A percentile compares a stretch with the other conserved stretches of the same genome.
Conservation (phyloP, 495 filamentous ascomycete species). For the Hyaloscypha hepaticicola region DNA sequence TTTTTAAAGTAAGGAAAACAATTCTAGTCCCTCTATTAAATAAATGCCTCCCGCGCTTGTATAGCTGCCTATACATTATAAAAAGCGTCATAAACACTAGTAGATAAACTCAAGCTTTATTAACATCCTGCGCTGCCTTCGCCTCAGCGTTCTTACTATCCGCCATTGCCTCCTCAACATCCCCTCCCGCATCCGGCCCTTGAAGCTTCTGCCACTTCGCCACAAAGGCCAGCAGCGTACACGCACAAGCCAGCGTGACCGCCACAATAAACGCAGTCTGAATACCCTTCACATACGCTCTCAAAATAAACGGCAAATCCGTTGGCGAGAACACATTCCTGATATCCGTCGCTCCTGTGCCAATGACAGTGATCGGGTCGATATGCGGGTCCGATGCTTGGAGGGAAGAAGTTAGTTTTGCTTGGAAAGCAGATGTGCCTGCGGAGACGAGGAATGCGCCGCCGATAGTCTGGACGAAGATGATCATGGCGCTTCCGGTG, state of each 20-base stretch:
- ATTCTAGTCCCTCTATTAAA: too few relatives aligned
- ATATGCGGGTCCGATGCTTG: slow-evolving; percentile 39
- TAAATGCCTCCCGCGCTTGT: too few relatives aligned
- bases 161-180: too few relatives aligned
- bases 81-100: too few relatives aligned
- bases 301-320: slow-evolving; percentile 47
- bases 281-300: slow-evolving; percentile 58
- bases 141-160: too few relatives aligned
- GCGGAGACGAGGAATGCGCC: slow-evolving; percentile 45
- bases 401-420: slow-evolving; percentile 38
- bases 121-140: too few relatives aligned
- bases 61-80: too few relatives aligned
- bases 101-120: too few relatives aligned
- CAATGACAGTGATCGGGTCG: slow-evolving; percentile 39
- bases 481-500: slow-evolving; percentile 15
- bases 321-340: slow-evolving; percentile 42
- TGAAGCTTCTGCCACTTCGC: slow-evolving; percentile 77
- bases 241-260: slow-evolving; percentile 29
- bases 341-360: slow-evolving; percentile 52
- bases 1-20: too few relatives aligned
- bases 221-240: slow-evolving; percentile 36
- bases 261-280: slow-evolving; percentile 44
- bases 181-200: neutral
- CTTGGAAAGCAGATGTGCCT: slow-evolving; percentile 45
- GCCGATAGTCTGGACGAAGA: slow-evolving; percentile 43